A percentile compares a stretch with the other conserved stretches of the same genome.
phyloP scores from a whole-genome alignment of 2,329 filamentous ascomycete species.

The Hypoxylon sp. region DNA sequence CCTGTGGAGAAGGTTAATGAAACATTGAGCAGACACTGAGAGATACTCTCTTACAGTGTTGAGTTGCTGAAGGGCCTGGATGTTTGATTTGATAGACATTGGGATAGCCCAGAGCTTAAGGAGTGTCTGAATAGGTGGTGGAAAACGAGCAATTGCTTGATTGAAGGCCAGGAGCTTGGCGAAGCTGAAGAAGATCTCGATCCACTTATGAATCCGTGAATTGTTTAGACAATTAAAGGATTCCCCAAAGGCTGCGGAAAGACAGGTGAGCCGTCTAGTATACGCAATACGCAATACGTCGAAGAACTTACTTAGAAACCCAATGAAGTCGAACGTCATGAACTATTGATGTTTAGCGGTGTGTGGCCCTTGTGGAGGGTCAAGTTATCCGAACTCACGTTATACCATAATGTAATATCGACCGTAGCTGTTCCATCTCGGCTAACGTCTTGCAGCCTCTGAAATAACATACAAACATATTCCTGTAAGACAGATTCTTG shows the following conservation, averaged over 20 bases:
- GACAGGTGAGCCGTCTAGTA: not conserved
- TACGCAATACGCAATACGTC: not conserved
- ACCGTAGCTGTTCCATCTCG: slow-evolving; percentile 12
- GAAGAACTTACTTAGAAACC: slow-evolving; percentile 23
- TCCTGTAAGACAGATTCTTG: slow-evolving; percentile 31
- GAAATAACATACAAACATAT: slow-evolving; percentile 21
- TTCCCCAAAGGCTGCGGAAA: slow-evolving; percentile 25
- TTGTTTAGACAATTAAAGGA: slow-evolving; percentile 28
- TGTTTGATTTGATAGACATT: slow-evolving; percentile 2
- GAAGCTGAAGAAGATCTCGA: slow-evolving; percentile 18
- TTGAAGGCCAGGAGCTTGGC: slow-evolving; percentile 9
- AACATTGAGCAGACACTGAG: too few species aligned
- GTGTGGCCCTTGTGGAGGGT: not conserved
- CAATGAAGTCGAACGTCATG: slow-evolving; percentile 32
- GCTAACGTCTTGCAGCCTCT: slow-evolving; percentile 22
- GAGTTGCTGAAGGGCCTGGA: not conserved
- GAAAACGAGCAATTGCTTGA: slow-evolving; percentile 18
- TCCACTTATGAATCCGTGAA: slow-evolving; percentile 22
- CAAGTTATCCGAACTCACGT: slow-evolving; percentile 9
- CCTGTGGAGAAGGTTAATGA: slow-evolving; percentile 5
- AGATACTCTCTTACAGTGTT: slow-evolving; percentile 6
- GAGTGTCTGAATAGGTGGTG: not conserved
- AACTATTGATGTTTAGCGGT: slow-evolving; percentile 15
- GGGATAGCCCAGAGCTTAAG: slow-evolving; percentile 14
- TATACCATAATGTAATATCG: slow-evolving; percentile 26